phyloP scores from a whole-genome alignment of 768 basidiomycete species.

The Pleurotus djamor region DNA sequence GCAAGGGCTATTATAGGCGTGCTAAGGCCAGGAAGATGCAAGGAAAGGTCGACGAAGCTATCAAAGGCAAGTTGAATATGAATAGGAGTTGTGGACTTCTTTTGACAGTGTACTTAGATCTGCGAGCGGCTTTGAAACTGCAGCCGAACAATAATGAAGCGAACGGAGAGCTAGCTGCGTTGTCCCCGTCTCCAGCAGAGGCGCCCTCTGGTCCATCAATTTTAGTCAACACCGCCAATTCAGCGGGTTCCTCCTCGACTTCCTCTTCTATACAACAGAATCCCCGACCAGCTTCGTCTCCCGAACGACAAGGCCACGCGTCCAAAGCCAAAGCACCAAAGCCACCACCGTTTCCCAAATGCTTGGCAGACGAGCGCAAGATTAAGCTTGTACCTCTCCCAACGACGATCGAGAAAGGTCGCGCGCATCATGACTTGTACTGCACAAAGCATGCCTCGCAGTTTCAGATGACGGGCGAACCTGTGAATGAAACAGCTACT shows the following conservation, averaged over 20 bases:
- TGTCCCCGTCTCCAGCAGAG: slow-evolving; percentile 20
- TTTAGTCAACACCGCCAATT: background rate
- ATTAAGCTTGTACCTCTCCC: slow-evolving; percentile 51
- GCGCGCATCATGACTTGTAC: slow-evolving; percentile 16
- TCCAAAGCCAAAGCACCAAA: slow-evolving; percentile 35
- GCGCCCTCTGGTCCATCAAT: slow-evolving; percentile 18
- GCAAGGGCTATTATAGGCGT: slow-evolving; percentile 70
- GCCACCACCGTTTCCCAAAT: slow-evolving; percentile 51
- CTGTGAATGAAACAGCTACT: slow-evolving; percentile 37
- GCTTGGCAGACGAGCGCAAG: slow-evolving; percentile 47
- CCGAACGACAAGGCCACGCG: slow-evolving; percentile 31
- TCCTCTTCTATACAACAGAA: slow-evolving; percentile 9
- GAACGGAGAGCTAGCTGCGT: slow-evolving; percentile 45
- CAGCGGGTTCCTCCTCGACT: slow-evolving; percentile 13
- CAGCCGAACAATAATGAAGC: slow-evolving; percentile 70
- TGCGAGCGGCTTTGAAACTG: slow-evolving; percentile 56
- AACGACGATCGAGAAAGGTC: slow-evolving; percentile 27
- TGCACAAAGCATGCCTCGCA: slow-evolving; percentile 26
- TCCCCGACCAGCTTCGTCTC: slow-evolving; percentile 7
- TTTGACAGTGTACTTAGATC: slow-evolving; percentile 34
- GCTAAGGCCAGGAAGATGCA: slow-evolving; percentile 67
- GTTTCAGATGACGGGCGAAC: slow-evolving; percentile 18
- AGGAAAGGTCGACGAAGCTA: slow-evolving; percentile 52
- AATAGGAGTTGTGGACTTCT: background rate
- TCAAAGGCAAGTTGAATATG: slow-evolving; percentile 40